Base-by-base conservation (phyloP, 2,329 filamentous ascomycete genomes). In the Clarireedia paspali region DNA sequence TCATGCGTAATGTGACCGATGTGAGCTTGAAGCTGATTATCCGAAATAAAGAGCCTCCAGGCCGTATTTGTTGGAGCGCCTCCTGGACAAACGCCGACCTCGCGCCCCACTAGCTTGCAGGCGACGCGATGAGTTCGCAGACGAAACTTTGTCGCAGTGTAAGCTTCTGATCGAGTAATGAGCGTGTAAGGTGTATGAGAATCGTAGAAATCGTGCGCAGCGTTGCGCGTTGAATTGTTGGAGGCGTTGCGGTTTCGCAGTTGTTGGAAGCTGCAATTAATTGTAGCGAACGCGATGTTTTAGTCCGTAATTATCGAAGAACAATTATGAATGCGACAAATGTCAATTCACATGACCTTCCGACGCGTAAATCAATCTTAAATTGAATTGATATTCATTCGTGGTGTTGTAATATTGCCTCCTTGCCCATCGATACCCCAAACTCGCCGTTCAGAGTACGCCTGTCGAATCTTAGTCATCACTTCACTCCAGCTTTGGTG, bases 351-450 rank as follows among this genome's bases (percentile, higher is more conserved):
- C 60, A 54, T 47, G 50, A 56, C 23, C 55, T 64, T 67, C 60
- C 61, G 66, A 67, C 66, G 66, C 67, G 67, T 69, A 61, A 56
- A 66, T 62, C 51, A 61, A 67, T 62, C 59, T 66, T 63, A 53
- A 62, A 61, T 63, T 53, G 55, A 56, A 53, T 57, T 40, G 50
- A 64, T 63, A 65, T 61, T 50, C 47, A 55, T 50, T 59, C 50
- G 60, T 65, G 64, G 52, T 58, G 61, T 63, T 64, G 60, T 59
- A 57, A 59, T 64, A 63, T 60, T 59, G 59, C 57, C 30, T 57
- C 55, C 48, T 61, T 54, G 42, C 20, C 52, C 47, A 36, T 49
- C n/a, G 34, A 49, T 51, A 53, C 44, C 47, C 57, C 59, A 57
- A 40, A 58, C 50, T 53, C 60, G 63, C 63, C 57, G 63, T 67